Evolutionary conservation across 2,329 filamentous ascomycete genomes (phyloP).

Genomic region (Neofusicoccum ribis): DNA sequence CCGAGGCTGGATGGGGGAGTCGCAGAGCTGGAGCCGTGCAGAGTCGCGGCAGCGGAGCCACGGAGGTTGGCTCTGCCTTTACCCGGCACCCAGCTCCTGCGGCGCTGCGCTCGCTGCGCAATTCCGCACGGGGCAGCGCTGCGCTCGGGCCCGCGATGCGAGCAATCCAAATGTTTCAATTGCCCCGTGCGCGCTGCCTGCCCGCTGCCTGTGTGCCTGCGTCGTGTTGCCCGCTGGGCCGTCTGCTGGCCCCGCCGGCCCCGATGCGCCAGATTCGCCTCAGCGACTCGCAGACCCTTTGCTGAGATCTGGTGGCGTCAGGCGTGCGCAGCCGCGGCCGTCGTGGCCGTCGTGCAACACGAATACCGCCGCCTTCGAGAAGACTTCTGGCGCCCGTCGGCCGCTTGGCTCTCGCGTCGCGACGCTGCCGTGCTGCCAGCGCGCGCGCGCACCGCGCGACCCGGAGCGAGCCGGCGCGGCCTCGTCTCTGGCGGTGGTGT

Average conservation of each 20-base stretch:
- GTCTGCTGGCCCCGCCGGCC: background rate
- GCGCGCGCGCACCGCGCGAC: background rate
- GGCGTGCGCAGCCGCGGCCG: background rate
- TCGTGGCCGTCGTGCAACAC: too few species aligned
- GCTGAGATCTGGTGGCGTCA: slow-evolving; percentile 8
- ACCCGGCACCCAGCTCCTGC: background rate
- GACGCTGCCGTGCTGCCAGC: background rate
- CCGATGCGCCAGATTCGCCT: background rate
- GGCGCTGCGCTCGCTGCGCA: background rate
- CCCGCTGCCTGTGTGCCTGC: background rate
- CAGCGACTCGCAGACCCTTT: background rate
- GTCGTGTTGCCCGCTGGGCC: background rate
- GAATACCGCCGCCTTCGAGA: background rate
- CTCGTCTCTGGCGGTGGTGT: background rate
- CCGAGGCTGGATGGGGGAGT: background rate
- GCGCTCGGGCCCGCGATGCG: slow-evolving; percentile 1
- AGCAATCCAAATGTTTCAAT: slow-evolving; percentile 13
- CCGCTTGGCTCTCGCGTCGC: background rate
- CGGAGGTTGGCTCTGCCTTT: background rate
- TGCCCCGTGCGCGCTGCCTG: background rate
- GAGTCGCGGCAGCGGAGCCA: too few species aligned
- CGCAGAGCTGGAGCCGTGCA: too few species aligned
- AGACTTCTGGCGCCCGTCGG: background rate
- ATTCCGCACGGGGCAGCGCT: background rate
- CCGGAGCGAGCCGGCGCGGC: background rate